Evolutionary conservation across 225 moss, liverwort and hornwort genomes (phyloP).

Genomic region (Marchantia paleacea): DNA sequence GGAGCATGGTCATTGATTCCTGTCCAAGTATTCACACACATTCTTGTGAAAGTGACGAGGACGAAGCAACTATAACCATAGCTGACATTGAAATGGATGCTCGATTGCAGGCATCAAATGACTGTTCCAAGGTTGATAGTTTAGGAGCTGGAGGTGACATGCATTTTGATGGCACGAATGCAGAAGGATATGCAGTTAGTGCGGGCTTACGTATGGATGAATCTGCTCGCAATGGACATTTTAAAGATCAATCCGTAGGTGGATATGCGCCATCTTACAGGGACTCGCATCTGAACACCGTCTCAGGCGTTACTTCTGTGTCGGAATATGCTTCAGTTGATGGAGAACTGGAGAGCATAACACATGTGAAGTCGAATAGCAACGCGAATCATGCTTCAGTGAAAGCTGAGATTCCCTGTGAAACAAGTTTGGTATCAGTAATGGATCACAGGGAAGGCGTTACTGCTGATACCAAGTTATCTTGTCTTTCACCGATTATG

Average conservation of each 20-base stretch:
- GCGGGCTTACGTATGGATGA: slow-evolving; percentile 3
- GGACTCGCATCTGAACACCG: slow-evolving; percentile 1
- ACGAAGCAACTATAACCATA: slow-evolving; percentile 11
- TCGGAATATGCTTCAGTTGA: background rate
- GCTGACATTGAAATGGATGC: slow-evolving; percentile 18
- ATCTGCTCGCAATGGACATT: background rate
- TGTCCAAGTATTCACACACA: background rate
- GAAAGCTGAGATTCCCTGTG: slow-evolving; percentile 27
- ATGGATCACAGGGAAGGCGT: slow-evolving; percentile 25
- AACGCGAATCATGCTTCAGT: slow-evolving; percentile 1
- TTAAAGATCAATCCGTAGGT: slow-evolving; percentile 9
- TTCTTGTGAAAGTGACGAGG: slow-evolving; percentile 18
- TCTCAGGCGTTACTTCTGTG: slow-evolving; percentile 1
- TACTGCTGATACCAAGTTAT: slow-evolving; percentile 15
- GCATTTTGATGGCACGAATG: slow-evolving; percentile 12
- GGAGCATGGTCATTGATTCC: slow-evolving; percentile 8
- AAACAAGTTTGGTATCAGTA: slow-evolving; percentile 28
- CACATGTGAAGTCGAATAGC: slow-evolving; percentile 2
- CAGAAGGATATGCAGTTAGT: slow-evolving; percentile 5
- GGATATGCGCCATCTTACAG: slow-evolving; percentile 13
- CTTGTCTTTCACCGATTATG: slow-evolving; percentile 4
- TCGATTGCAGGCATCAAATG: slow-evolving; percentile 10
- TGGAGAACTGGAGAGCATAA: slow-evolving; percentile 6
- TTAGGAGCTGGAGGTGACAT: slow-evolving; percentile 11
- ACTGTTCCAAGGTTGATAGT: slow-evolving; percentile 1